Evolutionary conservation across 1,284 basidiomycete species (phyloP), one percentile per base, ranked within the genome.

Genomic region (Puccinia hordei): DNA sequence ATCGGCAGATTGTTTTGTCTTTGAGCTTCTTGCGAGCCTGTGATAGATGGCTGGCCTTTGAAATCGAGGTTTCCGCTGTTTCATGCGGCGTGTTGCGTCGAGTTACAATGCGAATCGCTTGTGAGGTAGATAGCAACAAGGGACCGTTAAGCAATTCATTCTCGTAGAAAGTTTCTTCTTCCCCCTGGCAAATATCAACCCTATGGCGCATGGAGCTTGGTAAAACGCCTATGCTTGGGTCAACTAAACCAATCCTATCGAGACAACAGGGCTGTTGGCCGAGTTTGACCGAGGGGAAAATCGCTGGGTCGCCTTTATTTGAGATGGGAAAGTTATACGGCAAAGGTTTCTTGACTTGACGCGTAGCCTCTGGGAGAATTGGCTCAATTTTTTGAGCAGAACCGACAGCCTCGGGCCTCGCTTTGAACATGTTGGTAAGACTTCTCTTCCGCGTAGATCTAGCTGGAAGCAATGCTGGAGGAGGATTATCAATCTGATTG

Each of bases 341-440:
- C 15, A 10, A 24, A 27, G 30, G 17, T 51, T n/a, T 19, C 33
- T 27, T 19, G n/a, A 46, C 24, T 51, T 6, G 68, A 71, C 27
- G 8, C 22, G 22, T 24, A 41, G 13, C 2, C 1, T 17, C 13
- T 71, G 68, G 27, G 2, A 15, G 46, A 22, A 19, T 46, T 46
- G 27, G 24, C n/a, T 41, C 63, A 19, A 22, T 15, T 12, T 41
- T 46, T 22, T 27, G 4, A 2, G 19, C 17, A 13, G 38, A 6
- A 41, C 5, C 19, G 5, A 41, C 10, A 10, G 63, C n/a, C 35
- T 66, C 63, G 19, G 68, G 68, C 19, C 12, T 71, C 24, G 68
- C 68, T 51, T 71, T 49, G 68, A 71, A 71, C 12, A 71, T 17
- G 27, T 71, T 71, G 19, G 68, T 71, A 30, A 71, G 46, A 46